phyloP scores from a whole-genome alignment of 225 moss, liverwort and hornwort species.

The Lunularia cruciata region DNA sequence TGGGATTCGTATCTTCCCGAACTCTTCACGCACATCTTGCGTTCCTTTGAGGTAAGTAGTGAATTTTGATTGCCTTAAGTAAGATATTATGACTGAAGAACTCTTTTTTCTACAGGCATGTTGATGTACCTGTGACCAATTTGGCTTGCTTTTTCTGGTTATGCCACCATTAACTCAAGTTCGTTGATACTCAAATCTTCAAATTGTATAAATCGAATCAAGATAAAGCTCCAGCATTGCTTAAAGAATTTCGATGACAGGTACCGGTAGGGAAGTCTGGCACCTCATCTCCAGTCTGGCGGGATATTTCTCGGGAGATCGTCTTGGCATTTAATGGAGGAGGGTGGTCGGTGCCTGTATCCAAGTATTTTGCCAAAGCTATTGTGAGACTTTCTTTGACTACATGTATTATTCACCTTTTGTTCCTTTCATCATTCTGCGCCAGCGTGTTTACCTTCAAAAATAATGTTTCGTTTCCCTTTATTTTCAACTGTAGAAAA shows the following conservation, averaged over 20 bases:
- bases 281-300: conserved; percentile 85
- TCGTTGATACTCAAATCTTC: too few relatives aligned
- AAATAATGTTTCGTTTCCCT: too few relatives aligned
- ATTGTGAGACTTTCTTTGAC: conserved; percentile 60
- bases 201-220: too few relatives aligned
- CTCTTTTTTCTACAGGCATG: too few relatives aligned
- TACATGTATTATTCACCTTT: conserved; percentile 9
- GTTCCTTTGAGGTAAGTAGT: conserved; percentile 93
- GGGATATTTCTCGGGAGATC: conserved; percentile 82
- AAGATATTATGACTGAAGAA: too few relatives aligned
- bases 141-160: too few relatives aligned
- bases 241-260: conserved; percentile 42
- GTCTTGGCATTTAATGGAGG: conserved; percentile 81
- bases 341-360: conserved; percentile 78
- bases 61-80: too few relatives aligned
- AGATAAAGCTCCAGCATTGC: too few relatives aligned
- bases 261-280: conserved; percentile 96
- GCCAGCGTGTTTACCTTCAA: too few relatives aligned
- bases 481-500: background rate
- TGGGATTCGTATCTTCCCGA: conserved; percentile 85
- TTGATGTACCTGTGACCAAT: too few relatives aligned
- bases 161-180: background rate
- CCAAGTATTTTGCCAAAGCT: conserved; percentile 91
- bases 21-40: conserved; percentile 79
- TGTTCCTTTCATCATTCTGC: too few relatives aligned